phyloP scores from a whole-genome alignment of 352 stramenopile species.

The Discostella stelligera region DNA sequence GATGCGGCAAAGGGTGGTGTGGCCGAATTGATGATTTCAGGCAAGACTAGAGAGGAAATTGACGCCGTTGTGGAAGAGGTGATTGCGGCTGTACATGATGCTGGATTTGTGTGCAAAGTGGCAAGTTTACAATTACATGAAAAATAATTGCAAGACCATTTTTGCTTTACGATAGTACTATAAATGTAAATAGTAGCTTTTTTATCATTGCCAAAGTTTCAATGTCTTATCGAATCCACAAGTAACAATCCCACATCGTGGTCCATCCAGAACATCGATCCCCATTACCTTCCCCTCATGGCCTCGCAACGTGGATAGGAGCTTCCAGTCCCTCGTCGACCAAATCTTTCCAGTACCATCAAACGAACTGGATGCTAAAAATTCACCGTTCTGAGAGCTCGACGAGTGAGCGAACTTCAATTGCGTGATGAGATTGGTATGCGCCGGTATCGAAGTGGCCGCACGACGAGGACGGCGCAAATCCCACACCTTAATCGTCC shows the following conservation, averaged over 20 bases:
- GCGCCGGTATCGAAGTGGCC: slow-evolving; percentile 90
- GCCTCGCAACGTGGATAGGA: slow-evolving; percentile 87
- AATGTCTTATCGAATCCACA: slow-evolving; percentile 82
- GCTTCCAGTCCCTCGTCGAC: slow-evolving; percentile 90
- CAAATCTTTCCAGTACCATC: slow-evolving; percentile 93
- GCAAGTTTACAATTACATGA: slow-evolving; percentile 26
- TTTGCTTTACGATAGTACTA: too few species aligned
- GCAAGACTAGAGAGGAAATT: slow-evolving; percentile 33
- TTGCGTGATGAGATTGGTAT: slow-evolving; percentile 92
- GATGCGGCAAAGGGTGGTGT: slow-evolving; percentile 44
- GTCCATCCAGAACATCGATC: slow-evolving; percentile 85
- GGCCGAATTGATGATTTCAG: slow-evolving; percentile 27
- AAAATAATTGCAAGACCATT: too few species aligned
- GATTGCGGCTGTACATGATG: slow-evolving; percentile 28
- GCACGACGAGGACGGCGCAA: slow-evolving; percentile 87
- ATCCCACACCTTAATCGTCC: slow-evolving; percentile 95
- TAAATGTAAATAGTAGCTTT: background rate
- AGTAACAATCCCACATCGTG: slow-evolving; percentile 55
- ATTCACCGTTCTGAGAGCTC: slow-evolving; percentile 73
- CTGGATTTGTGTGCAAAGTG: slow-evolving; percentile 48
- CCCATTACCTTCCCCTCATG: slow-evolving; percentile 95
- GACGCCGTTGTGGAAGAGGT: slow-evolving; percentile 31
- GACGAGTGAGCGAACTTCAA: slow-evolving; percentile 79
- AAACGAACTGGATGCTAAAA: slow-evolving; percentile 90
- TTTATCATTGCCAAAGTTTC: slow-evolving; percentile 74